phyloP scores from a whole-genome alignment of 2,329 filamentous ascomycete genomes.

The Claviceps lovelessii region DNA sequence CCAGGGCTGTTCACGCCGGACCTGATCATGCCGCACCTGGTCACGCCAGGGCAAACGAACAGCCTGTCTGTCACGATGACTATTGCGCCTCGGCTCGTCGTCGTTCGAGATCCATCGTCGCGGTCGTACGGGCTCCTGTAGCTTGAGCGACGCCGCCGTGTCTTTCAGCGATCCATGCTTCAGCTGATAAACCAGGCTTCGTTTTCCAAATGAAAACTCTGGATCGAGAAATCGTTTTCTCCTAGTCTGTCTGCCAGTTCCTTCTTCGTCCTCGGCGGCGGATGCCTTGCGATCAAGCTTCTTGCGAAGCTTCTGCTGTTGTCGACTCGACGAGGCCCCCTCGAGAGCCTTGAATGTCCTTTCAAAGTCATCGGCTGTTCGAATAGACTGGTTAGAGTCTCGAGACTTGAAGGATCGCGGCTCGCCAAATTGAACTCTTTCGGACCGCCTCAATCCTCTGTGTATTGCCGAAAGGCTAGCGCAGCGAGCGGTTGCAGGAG shows the following conservation, averaged over 20 bases:
- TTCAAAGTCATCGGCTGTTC: slow-evolving; percentile 3
- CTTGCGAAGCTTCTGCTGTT: slow-evolving; percentile 34
- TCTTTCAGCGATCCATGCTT: slow-evolving; percentile 29
- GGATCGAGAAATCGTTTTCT: slow-evolving; percentile 39
- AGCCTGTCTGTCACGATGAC: neutral
- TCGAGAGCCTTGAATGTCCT: slow-evolving; percentile 16
- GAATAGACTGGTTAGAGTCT: slow-evolving; percentile 4
- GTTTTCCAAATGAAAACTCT: slow-evolving; percentile 35
- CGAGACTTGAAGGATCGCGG: slow-evolving; percentile 6
- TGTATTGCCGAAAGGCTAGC: slow-evolving; percentile 51
- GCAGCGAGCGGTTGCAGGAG: slow-evolving; percentile 10
- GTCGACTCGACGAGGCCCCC: slow-evolving; percentile 16
- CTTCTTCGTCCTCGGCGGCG: slow-evolving; percentile 19
- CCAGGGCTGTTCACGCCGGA: neutral
- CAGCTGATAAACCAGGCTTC: slow-evolving; percentile 39
- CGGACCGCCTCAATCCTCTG: slow-evolving; percentile 43
- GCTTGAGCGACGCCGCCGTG: slow-evolving; percentile 11
- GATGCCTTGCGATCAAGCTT: slow-evolving; percentile 31
- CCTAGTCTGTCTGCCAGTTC: slow-evolving; percentile 27
- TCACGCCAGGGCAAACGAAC: neutral
- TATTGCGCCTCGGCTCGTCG: neutral
- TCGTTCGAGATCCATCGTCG: neutral
- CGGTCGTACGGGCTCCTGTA: slow-evolving; percentile 15
- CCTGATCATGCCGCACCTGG: neutral
- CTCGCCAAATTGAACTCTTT: slow-evolving; percentile 19